Percentiles rank a stretch among this genome's conserved stretches.
phyloP scores from a whole-genome alignment of 2,329 filamentous ascomycete species.

The Cytospora leucostoma region DNA sequence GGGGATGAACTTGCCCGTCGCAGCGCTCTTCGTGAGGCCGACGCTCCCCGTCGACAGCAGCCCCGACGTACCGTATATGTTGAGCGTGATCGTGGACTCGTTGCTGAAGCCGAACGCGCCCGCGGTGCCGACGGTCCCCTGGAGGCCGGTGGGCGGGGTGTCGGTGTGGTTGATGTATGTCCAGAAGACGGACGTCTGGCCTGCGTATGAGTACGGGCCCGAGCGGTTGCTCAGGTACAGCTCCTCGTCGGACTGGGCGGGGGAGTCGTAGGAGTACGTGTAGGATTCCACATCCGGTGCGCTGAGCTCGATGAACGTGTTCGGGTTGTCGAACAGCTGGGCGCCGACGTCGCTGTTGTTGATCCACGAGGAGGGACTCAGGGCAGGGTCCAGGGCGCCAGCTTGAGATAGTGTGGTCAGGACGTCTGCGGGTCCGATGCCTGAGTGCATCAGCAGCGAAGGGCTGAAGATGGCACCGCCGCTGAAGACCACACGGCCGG shows the following conservation, averaged over 20 bases:
- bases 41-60: constrained; percentile 51
- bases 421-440: constrained; percentile 37
- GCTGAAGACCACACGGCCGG: constrained; percentile 41
- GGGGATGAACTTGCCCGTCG: constrained; percentile 45
- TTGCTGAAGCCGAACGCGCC: constrained; percentile 44
- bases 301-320: constrained; percentile 53
- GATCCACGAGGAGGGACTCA: constrained; percentile 45
- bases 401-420: constrained; percentile 26
- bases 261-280: constrained; percentile 47
- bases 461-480: constrained; percentile 39
- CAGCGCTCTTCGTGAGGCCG: constrained; percentile 35
- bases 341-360: constrained; percentile 51
- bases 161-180: constrained; percentile 45
- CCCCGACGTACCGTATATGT: constrained; percentile 59
- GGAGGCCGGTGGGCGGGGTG: constrained; percentile 43
- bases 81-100: constrained; percentile 54
- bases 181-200: constrained; percentile 57
- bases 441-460: constrained; percentile 42
- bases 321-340: constrained; percentile 57
- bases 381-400: constrained; percentile 28
- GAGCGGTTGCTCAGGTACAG: constrained; percentile 50
- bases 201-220: constrained; percentile 55
- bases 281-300: constrained; percentile 48
- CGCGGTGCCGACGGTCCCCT: constrained; percentile 54
- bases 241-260: constrained; percentile 43